Base-by-base conservation (phyloP, 345 rosid species). In the Melastoma malabathricum region DNA sequence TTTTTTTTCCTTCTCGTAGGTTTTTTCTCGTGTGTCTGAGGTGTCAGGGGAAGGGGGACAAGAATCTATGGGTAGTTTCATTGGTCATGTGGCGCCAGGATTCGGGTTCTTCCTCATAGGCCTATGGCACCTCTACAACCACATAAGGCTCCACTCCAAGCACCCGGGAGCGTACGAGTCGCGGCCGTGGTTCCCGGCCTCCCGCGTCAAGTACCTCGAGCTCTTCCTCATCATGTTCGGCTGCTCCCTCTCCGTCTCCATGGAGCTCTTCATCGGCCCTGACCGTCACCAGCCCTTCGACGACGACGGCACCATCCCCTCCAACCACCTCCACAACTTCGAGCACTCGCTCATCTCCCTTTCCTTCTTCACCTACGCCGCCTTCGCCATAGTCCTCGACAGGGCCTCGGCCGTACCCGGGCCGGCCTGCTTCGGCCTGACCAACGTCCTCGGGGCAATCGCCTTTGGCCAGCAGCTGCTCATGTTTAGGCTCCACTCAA, bases 251-350 rank as follows among this genome's bases (percentile, higher is more conserved):
- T 89, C 94, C 25, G 57, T 89, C 5, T 68, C 80, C n/a, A 76
- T 83, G 67, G 96, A 89, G 55, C 88, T 89, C 50, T 78, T 89
- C 52, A 69, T 89, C 27, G 80, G 90, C 3, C 96, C 86, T 0
- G 55, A 51, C 47, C 75, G 63, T n/a, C 94, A 86, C 67, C 94
- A 81, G 14, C 97, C 94, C 14, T 69, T 89, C 18, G 90, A 86
- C 62, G 18, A 70, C 0, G 96, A 86, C 44, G 84, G 88, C 29
- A 81, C 96, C 53, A 81, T 86, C 34, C 90, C 95, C 16, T 73
- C 88, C n/a, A 75, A 73, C 69, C 95, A 89, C 66, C 88, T 86
- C 44, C 94, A 76, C 63, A 89, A 89, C 75, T 77, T 83, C 47
- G 95, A 89, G 51, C 97, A 89, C 64, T 72, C 95, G 12, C 59